These are phyloP conservation scores for Quercus variabilis DNA, from an alignment of 306 rosid genomes.

Conservation along the genomic window DNA sequence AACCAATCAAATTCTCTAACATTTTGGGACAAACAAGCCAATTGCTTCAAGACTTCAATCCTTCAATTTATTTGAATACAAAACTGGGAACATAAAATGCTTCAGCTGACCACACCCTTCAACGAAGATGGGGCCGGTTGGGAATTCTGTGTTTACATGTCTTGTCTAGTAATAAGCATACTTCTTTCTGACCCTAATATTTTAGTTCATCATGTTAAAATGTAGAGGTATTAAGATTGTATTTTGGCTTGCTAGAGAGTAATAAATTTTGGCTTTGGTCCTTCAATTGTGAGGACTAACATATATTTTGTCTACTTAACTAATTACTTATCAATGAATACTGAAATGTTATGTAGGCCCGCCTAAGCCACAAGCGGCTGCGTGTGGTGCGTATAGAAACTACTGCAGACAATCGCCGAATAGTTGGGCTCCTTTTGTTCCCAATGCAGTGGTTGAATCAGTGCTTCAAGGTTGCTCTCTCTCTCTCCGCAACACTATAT, in stretches of 20 bases:
- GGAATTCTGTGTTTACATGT: too few species aligned
- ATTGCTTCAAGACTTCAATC: too few species aligned
- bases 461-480: slow-evolving; percentile 78
- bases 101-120: neutral
- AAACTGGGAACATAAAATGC: neutral
- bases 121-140: too few species aligned
- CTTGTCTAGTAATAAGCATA: too few species aligned
- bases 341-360: slow-evolving; percentile 48
- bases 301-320: neutral
- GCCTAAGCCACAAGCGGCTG: slow-evolving; percentile 83
- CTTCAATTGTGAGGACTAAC: neutral
- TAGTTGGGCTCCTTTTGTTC: slow-evolving; percentile 85
- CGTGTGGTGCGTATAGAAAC: slow-evolving; percentile 95
- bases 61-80: neutral
- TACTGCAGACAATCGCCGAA: slow-evolving; percentile 64
- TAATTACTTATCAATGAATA: neutral
- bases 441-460: slow-evolving; percentile 87
- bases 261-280: neutral
- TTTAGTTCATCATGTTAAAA: too few species aligned
- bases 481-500: slow-evolving; percentile 2
- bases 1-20: too few species aligned
- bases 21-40: too few species aligned
- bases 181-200: too few species aligned
- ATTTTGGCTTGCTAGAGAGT: neutral
- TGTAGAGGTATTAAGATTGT: too few species aligned